Evolutionary conservation across 208 protist species (phyloP), one percentile per base, ranked within the genome.

Genomic region (Strigomonas galati): DNA sequence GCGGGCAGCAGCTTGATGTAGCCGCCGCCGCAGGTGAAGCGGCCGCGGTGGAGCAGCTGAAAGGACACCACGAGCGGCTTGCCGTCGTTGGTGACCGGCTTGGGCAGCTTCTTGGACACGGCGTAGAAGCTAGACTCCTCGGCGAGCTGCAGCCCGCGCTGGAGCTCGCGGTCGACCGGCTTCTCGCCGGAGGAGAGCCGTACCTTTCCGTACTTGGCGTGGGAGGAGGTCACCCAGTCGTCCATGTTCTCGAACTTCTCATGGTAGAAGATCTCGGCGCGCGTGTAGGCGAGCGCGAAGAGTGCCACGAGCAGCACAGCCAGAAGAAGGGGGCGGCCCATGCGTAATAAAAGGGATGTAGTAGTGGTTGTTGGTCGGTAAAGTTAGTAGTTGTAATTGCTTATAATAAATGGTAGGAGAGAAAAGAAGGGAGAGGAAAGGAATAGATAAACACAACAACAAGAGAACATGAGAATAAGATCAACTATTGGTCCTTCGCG

Each of bases 1-100:
- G 65, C 65, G 62, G 92, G 89, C n/a, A 97, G 64, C 12, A 98
- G 51, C 78, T 98, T 98, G 30, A 98, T 79, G 85, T 98, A 98
- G 53, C 83, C 84, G 62, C 96, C 96, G 67, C 93, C 96, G 77
- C 96, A 98, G 60, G 93, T 82, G 19, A 97, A 59, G 9, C 82
- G 70, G 67, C 98, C 89, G 68, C 95, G 86, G 71, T 96, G 77
- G 66, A 97, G 97, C 24, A 97, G 78, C 14, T 86, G 89, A 82
- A 90, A 98, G 59, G 94, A 94, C 10, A 98, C 43, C 60, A 98
- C 91, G n/a, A 98, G 61, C 53, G 86, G 65, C 68, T 95, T 94
- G 71, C 76, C 86, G 6, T 93, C 72, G 80, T 97, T 97, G 7
- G 64, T 74, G 35, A 97, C 74, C 12, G 82, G 74, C 17, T 69